phyloP scores from a whole-genome alignment of 441 rosid species.

The Aquilaria agallochum region DNA sequence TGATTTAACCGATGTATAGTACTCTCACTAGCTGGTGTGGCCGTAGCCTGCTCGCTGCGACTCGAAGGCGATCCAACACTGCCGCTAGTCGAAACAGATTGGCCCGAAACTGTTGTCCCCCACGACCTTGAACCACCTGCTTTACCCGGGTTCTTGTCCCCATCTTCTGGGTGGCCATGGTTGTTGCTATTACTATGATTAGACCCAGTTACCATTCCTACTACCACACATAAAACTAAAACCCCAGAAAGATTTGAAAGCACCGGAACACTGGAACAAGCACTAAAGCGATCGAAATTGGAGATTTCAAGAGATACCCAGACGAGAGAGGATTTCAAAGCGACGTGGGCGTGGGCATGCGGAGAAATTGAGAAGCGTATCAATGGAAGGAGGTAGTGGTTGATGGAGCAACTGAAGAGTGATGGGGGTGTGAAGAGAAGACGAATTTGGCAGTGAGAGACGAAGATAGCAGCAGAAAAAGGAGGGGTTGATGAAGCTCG shows the following conservation, averaged over 20 bases:
- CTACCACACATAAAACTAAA: conserved; percentile 5
- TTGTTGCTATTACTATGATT: conserved; percentile 21
- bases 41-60: conserved; percentile 59
- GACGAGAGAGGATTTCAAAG: conserved; percentile 27
- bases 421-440: too few relatives aligned
- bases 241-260: neutral
- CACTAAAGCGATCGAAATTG: neutral
- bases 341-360: conserved; percentile 18
- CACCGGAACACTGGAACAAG: neutral
- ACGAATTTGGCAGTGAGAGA: too few relatives aligned
- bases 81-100: conserved; percentile 92
- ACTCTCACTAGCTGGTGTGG: conserved; percentile 76
- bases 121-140: conserved; percentile 65
- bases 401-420: too few relatives aligned
- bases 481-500: too few relatives aligned
- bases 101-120: conserved; percentile 79
- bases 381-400: too few relatives aligned
- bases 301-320: conserved; percentile 17
- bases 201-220: conserved; percentile 51
- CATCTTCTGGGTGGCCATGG: conserved; percentile 49
- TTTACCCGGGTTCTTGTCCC: conserved; percentile 43
- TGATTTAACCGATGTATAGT: conserved; percentile 63
- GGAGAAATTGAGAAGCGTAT: conserved; percentile 6
- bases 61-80: conserved; percentile 96
- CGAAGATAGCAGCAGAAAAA: too few relatives aligned